A percentile compares a stretch with the other conserved stretches of the same genome.
Conservation (phyloP, 768 basidiomycete genomes). For the Thelephora ganbajun region DNA sequence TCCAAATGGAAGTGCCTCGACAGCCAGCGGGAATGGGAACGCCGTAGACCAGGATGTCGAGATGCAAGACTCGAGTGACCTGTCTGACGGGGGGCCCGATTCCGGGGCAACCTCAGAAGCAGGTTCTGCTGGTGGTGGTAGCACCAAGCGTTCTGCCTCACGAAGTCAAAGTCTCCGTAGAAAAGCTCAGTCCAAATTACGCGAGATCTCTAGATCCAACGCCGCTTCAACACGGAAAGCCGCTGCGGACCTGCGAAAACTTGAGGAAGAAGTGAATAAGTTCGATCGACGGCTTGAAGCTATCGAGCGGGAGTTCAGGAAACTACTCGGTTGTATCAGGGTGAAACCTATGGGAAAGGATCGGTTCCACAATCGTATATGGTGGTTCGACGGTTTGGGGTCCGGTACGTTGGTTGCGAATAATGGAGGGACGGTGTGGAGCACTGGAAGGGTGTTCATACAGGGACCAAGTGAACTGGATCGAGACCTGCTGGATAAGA, state of each 20-base stretch:
- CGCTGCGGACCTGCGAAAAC: constrained; percentile 65
- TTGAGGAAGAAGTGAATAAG: constrained; percentile 82
- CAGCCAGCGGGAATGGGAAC: constrained; percentile 16
- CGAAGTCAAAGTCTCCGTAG: constrained; percentile 27
- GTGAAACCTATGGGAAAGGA: constrained; percentile 85
- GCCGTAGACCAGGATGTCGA: constrained; percentile 39
- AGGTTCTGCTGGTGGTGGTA: constrained; percentile 25
- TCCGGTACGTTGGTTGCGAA: constrained; percentile 65
- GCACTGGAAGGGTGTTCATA: constrained; percentile 81
- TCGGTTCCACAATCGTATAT: constrained; percentile 87
- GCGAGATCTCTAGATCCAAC: constrained; percentile 67
- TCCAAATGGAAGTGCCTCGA: no score
- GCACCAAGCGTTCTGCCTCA: constrained; percentile 6
- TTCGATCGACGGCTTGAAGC: constrained; percentile 68
- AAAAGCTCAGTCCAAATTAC: constrained; percentile 56
- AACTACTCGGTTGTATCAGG: constrained; percentile 71
- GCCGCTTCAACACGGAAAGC: constrained; percentile 72
- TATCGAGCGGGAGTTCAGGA: constrained; percentile 90
- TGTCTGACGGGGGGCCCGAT: constrained; percentile 47
- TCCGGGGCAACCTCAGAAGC: constrained; percentile 52
- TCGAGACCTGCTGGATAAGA: constrained; percentile 48
- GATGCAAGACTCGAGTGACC: constrained; percentile 56
- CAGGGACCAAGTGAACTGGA: constrained; percentile 88
- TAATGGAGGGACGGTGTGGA: constrained; percentile 70
- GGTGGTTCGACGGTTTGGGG: constrained; percentile 99